Evolutionary conservation across 352 stramenopile genomes (phyloP).

Genomic region (Pythium oligandrum): DNA sequence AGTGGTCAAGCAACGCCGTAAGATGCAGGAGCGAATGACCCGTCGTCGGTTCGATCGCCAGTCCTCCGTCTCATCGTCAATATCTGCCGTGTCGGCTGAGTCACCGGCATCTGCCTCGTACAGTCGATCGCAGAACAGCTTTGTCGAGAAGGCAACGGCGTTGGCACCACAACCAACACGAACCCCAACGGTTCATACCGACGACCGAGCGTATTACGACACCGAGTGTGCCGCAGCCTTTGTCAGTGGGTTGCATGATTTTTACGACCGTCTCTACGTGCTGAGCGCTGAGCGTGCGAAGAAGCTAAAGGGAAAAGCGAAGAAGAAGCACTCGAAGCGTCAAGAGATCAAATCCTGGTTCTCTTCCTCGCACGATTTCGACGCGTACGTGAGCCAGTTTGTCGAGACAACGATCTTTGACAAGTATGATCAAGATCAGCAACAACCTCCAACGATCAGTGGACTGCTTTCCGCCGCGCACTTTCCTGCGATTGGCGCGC

Average conservation of each 20-base stretch:
- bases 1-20: conserved; percentile 52
- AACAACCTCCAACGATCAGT: conserved; percentile 15
- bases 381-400: conserved; percentile 78
- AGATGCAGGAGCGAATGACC: conserved; percentile 46
- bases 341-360: conserved; percentile 86
- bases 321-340: conserved; percentile 59
- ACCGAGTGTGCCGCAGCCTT: conserved; percentile 50
- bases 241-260: conserved; percentile 48
- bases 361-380: conserved; percentile 76
- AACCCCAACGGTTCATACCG: too few species aligned
- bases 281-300: conserved; percentile 59
- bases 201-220: conserved; percentile 65
- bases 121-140: too few species aligned
- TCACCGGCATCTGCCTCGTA: conserved; percentile 3
- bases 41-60: conserved; percentile 23
- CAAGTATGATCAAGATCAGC: conserved; percentile 30
- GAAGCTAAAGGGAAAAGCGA: conserved; percentile 44
- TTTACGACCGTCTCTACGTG: conserved; percentile 55
- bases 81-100: neutral
- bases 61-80: conserved; percentile 2
- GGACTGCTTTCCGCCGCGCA: conserved; percentile 2
- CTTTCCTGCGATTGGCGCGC: neutral
- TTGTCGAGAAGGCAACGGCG: too few species aligned
- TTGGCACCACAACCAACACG: too few species aligned
- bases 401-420: conserved; percentile 41